Evolutionary conservation across 495 filamentous ascomycete genomes (phyloP).

Genomic region (Lasiosphaeria hispida): DNA sequence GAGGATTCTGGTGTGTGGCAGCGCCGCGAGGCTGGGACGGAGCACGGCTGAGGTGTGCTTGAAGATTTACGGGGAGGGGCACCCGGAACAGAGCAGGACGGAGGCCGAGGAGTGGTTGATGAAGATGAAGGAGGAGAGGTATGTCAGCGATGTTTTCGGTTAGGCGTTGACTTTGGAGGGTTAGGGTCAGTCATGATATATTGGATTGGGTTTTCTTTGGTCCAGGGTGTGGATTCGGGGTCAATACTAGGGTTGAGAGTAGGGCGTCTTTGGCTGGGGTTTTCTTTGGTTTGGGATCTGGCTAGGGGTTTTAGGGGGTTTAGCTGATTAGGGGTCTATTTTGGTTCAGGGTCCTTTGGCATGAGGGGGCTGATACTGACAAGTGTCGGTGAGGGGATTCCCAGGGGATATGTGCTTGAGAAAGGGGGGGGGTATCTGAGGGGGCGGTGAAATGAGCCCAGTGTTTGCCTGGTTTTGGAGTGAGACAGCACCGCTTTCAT

Average conservation of each 20-base stretch:
- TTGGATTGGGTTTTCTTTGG: neutral
- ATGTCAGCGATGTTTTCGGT: slow-evolving; percentile 63
- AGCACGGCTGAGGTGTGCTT: slow-evolving; percentile 40
- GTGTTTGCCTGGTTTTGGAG: too few species aligned
- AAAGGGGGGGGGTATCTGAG: too few species aligned
- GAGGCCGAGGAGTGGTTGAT: slow-evolving; percentile 52
- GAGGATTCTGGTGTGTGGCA: slow-evolving; percentile 62
- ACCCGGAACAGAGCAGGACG: slow-evolving; percentile 32
- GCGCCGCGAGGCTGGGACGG: slow-evolving; percentile 46
- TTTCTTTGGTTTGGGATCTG: too few species aligned
- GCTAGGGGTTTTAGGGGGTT: too few species aligned
- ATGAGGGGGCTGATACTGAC: too few species aligned
- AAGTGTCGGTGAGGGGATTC: too few species aligned
- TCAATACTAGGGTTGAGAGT: neutral
- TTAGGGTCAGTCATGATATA: neutral
- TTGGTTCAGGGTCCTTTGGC: too few species aligned
- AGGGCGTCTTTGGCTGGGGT: neutral
- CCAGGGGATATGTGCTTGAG: too few species aligned
- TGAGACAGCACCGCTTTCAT: too few species aligned
- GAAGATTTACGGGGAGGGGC: slow-evolving; percentile 50
- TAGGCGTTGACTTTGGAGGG: slow-evolving; percentile 7
- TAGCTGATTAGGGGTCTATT: too few species aligned
- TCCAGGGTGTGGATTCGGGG: neutral
- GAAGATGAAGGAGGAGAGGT: slow-evolving; percentile 53
- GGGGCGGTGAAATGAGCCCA: too few species aligned